Base-by-base conservation (phyloP, 306 rosid species). In the Malus sylvestris region DNA sequence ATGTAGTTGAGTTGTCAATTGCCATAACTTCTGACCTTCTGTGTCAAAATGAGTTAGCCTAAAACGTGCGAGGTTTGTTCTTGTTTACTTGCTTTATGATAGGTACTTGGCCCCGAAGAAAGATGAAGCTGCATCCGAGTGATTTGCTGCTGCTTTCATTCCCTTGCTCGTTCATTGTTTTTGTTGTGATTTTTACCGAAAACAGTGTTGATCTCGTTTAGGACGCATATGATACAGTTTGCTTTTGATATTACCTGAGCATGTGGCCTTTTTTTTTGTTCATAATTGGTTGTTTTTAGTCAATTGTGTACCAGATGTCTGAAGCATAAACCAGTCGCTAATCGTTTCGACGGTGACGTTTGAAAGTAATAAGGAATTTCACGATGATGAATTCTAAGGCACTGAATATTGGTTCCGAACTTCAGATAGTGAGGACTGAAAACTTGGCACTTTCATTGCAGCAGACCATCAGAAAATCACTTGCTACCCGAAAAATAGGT, bases 91-190 rank as follows among this genome's bases (percentile, higher is more conserved):
- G 68, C 29, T 16, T 67, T 46, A 73, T 30, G 3, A 49, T 66
- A 91, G 96, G 83, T 86, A 87, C 83, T 80, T 89, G 73, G 71
- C 89, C 29, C 70, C 72, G 74, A 88, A 88, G 85, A 85, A 89
- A 81, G 86, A 76, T 12, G 74, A 86, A 78, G 75, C 87, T 85
- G 80, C 71, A 49, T 61, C 93, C 16, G 69, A 80, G 81, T 86
- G 78, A 79, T 60, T 53, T 55, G 63, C 68, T 55, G 79, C 76
- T 73, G 25, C 70, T 23, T 30, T 70, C 77, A 35, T 61, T 51
- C 57, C 20, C 62, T 27, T 22, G 8, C 20, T 3, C 3, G 67
- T 45, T 70, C 27, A 6, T 25, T 23, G 35, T 35, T 60, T 23
- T 49, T 9, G 38, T 33, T 40, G 51, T 59, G 60, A 69, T 38